Percentiles rank a stretch among this genome's conserved stretches.
phyloP scores from a whole-genome alignment of 257 asterid genomes.

The Nicotiana tabacum region DNA sequence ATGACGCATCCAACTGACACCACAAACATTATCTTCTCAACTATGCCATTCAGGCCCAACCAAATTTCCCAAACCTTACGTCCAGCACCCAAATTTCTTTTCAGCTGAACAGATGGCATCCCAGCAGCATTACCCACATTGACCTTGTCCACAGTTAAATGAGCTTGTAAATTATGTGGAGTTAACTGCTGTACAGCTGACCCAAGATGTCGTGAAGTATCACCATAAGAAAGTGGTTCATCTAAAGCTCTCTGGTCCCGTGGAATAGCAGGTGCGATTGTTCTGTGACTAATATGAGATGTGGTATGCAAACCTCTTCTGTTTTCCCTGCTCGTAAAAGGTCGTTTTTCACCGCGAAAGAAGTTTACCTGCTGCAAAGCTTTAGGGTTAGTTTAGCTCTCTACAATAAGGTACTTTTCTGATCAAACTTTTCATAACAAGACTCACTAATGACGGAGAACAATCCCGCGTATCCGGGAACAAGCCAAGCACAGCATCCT shows the following conservation, averaged over 20 bases:
- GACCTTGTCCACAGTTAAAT: conserved; percentile 43
- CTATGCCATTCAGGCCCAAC: conserved; percentile 36
- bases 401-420: background rate
- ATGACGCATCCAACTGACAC: conserved; percentile 66
- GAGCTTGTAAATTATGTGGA: conserved; percentile 60
- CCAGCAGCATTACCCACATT: conserved; percentile 33
- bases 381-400: conserved; percentile 18
- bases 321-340: conserved; percentile 44
- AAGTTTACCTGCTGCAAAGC: conserved; percentile 52
- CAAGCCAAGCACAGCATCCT: conserved; percentile 71
- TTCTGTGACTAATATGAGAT: conserved; percentile 50
- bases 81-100: conserved; percentile 68
- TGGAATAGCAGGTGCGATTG: conserved; percentile 46
- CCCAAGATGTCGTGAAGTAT: conserved; percentile 61
- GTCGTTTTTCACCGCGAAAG: conserved; percentile 67
- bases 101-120: conserved; percentile 54
- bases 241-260: conserved; percentile 50
- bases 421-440: background rate
- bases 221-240: conserved; percentile 33
- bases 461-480: conserved; percentile 89
- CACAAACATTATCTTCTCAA: conserved; percentile 53
- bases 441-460: conserved; percentile 72
- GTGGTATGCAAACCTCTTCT: conserved; percentile 48
- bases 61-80: conserved; percentile 58
- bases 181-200: conserved; percentile 78